These are phyloP conservation scores for Kwoniella newhampshirensis DNA, from an alignment of 768 basidiomycete species.

Conservation along the genomic window DNA sequence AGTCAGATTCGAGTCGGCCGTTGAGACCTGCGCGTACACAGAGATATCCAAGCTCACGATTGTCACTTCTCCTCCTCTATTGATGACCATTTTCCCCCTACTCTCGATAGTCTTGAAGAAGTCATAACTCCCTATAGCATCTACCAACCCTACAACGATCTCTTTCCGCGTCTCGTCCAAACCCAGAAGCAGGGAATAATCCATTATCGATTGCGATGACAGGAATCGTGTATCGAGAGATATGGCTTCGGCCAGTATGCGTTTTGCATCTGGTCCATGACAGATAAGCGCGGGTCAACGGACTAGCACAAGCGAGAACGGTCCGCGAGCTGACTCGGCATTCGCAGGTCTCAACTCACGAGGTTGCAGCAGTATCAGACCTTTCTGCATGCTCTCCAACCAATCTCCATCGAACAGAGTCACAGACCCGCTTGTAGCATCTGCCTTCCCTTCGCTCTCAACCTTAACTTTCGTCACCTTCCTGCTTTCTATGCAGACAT, in stretches of 20 bases:
- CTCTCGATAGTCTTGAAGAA: constrained; percentile 84
- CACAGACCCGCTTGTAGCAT: constrained; percentile 50
- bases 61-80: constrained; percentile 66
- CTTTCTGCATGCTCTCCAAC: constrained; percentile 73
- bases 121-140: constrained; percentile 82
- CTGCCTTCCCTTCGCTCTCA: constrained; percentile 18
- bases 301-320: background rate
- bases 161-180: constrained; percentile 67
- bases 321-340: background rate
- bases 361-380: constrained; percentile 66
- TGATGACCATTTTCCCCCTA: constrained; percentile 75
- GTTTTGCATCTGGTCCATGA: constrained; percentile 63
- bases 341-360: constrained; percentile 31
- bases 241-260: constrained; percentile 69
- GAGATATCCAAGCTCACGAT: constrained; percentile 53
- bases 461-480: constrained; percentile 61
- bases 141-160: constrained; percentile 75
- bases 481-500: constrained; percentile 57
- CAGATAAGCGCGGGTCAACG: background rate
- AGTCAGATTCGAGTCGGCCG: background rate
- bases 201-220: constrained; percentile 76
- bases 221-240: constrained; percentile 72
- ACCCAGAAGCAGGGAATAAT: constrained; percentile 77
- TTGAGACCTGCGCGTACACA: background rate
- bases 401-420: constrained; percentile 80